Evolutionary conservation across 2,329 filamentous ascomycete genomes (phyloP), one percentile per base, ranked within the genome.

Genomic region (Neurospora sp.): DNA sequence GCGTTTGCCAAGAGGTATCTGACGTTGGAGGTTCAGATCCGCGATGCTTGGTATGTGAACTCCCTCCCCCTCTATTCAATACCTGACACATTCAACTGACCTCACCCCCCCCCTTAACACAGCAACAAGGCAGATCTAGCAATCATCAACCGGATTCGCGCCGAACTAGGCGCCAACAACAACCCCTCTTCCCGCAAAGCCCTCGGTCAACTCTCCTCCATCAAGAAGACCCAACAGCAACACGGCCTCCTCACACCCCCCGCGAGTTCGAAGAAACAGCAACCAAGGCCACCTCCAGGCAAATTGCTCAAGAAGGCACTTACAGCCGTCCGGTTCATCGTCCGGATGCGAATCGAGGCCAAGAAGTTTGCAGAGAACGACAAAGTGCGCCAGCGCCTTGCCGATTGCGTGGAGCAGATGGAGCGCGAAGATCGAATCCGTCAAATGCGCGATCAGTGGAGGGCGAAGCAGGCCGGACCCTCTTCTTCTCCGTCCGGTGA

Each of bases 111-210:
- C 33, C 33, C 66, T 23, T 67, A 38, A 69, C 70, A 74, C 79
- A 98, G 96, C 83, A 99, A 98, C 83, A 91, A 95, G 80, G 91
- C 93, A 72, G 93, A 98, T 79, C 89, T 98, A 71, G 88, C 90
- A 68, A 91, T 97, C 77, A 89, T 98, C 73, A 88, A 91, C 75
- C 87, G 91, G 75, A 97, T 97, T 84, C 93, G 92, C 73, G 88
- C 92, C 69, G 78, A 83, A 38, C 78, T 84, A 38, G 23, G 52
- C 4, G 23, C 52, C 52, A 62, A 62, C 52, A 62, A 33, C 15
- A 82, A 82, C 68, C 77, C 82, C 71, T 77, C 78, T 68, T 74
- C 77, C 40, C 77, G 78, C 28, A 75, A 76, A 46, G 73, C 74
- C 66, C 74, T 78, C n/a, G 71, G 76, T 28, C 68, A 73, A 46